Evolutionary conservation across 352 stramenopile genomes (phyloP), one percentile per base, ranked within the genome.

Genomic region (Phytophthora meadii): DNA sequence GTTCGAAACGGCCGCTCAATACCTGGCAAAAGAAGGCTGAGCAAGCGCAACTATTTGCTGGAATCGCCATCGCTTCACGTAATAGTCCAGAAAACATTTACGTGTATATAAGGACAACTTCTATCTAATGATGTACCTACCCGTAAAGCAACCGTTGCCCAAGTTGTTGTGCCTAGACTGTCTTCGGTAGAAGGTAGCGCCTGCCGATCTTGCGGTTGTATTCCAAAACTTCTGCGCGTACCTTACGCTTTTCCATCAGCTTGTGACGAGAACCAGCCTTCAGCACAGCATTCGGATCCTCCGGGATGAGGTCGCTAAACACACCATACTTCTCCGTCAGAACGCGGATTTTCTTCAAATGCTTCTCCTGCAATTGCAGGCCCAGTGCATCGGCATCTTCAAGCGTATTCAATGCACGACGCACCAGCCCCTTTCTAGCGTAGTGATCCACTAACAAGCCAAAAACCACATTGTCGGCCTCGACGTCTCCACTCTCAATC

Each of bases 391-490:
- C 87, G 0, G 76, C 76, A 15, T 88, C 70, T 42, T 94, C 87
- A 1, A 94, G 77, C 61, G 83, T 73, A 40, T 70, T 61, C n/a
- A 94, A 55, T 28, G 81, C 87, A 37, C 83, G 84, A 28, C 87
- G 84, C 48, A 94, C 54, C 30, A 76, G 59, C 11, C 79, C 66
- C 59, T 90, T 83, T 39, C 82, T 82, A 9, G 87, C 84, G 71
- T 91, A 91, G 46, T 89, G 74, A 58, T 94, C 84, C 55, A 94
- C 84, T 17, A 94, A 68, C 37, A 91, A 61, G 2, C 87, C 87
- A 48, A 88, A 86, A 2, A 79, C 80, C 44, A 86, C 76, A 19
- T 69, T 66, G 52, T 94, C 87, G 0, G 74, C 50, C n/a, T 86
- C 54, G 37, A 93, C 12, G n/a, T 87, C 69, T 25, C 77, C 84